These are phyloP conservation scores for Coniochaeta prunicola DNA, from an alignment of 2,329 filamentous ascomycete genomes.

Conservation along the genomic window DNA sequence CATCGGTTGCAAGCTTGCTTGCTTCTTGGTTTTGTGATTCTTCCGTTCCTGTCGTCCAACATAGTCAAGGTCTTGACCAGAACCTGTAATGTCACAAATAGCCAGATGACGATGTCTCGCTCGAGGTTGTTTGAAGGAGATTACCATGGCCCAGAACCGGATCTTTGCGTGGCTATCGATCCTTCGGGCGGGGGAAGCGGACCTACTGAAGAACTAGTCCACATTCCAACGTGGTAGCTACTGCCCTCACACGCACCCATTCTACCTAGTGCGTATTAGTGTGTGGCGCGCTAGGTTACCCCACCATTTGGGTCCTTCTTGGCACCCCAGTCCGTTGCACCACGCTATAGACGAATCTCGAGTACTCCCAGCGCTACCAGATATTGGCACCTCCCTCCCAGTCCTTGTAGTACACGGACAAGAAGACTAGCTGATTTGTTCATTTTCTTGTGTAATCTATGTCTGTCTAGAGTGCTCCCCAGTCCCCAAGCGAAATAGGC, in stretches of 20 bases:
- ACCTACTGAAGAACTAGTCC: neutral
- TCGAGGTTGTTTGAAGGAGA: neutral
- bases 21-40: constrained; percentile 1
- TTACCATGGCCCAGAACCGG: neutral
- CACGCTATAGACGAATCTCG: too few species aligned
- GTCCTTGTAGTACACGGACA: neutral
- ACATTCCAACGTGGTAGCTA: neutral
- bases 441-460: neutral
- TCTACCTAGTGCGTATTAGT: too few species aligned
- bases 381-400: too few species aligned
- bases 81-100: neutral
- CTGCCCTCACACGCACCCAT: too few species aligned
- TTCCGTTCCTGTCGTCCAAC: neutral
- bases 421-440: neutral
- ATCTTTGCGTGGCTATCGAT: neutral
- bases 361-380: too few species aligned
- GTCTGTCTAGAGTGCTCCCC: neutral
- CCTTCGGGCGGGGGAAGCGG: neutral
- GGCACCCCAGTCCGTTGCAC: neutral
- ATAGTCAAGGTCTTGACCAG: neutral
- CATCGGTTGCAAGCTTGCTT: constrained; percentile 3
- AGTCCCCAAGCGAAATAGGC: too few species aligned
- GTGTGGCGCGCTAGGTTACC: neutral
- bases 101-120: neutral
- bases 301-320: neutral